Conservation (phyloP, 2,329 filamentous ascomycete species). For the Paracorniculantispora psalliotae region DNA sequence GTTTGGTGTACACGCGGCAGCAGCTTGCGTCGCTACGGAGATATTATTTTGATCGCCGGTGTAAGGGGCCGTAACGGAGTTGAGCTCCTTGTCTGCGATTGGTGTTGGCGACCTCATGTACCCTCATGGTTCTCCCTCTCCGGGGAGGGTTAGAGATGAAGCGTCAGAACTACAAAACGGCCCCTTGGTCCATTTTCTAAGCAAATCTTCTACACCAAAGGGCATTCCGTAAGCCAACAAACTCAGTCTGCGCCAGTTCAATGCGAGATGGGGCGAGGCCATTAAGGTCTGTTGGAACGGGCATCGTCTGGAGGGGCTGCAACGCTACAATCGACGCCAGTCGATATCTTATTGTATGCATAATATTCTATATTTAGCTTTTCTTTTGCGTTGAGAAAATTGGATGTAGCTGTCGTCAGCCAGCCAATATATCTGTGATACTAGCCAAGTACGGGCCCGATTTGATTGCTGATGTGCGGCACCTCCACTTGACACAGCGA, state of each 20-base stretch:
- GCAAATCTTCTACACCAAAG: conserved; percentile 27
- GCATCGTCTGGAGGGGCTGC: conserved; percentile 31
- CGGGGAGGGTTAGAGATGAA: conserved; percentile 36
- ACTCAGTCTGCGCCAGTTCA: conserved; percentile 32
- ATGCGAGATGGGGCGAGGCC: conserved; percentile 32
- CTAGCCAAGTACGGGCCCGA: not conserved
- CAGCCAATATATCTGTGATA: not conserved
- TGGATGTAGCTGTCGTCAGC: not conserved
- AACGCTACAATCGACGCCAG: conserved; percentile 25
- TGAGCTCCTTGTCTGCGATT: conserved; percentile 29
- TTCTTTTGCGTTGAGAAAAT: not conserved
- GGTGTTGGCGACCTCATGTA: conserved; percentile 28
- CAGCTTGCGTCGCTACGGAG: too few species aligned
- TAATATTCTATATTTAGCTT: conserved; percentile 3
- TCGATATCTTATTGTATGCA: conserved; percentile 31
- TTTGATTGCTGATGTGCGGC: not conserved
- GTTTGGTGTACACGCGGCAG: conserved; percentile 26
- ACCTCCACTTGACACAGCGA: not conserved
- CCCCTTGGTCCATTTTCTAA: conserved; percentile 31
- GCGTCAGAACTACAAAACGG: conserved; percentile 30
- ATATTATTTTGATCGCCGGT: conserved; percentile 32
- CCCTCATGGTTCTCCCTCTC: too few species aligned
- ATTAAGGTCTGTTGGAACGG: conserved; percentile 35
- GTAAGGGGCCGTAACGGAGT: conserved; percentile 32
- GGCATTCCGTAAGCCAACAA: conserved; percentile 24